Evolutionary conservation across 192 early-diverging fungal genomes (phyloP), one percentile per base, ranked within the genome.

Genomic region (Podila clonocystis): DNA sequence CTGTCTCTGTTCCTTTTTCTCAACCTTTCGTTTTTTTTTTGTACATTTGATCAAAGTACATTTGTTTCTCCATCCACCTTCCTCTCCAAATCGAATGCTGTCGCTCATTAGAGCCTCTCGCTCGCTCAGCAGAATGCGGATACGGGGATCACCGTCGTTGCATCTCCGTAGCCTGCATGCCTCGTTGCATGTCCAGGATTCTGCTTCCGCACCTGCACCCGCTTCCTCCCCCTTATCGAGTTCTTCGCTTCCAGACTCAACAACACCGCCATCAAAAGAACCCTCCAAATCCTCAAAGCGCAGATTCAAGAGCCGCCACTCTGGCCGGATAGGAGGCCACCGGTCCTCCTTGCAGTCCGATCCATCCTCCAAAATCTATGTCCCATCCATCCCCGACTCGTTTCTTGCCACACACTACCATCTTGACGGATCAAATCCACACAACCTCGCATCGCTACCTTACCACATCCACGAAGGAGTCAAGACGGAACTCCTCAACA

Each of bases 391-490:
- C 62, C 76, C 76, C 19, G 55, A 58, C 2, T 58, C 65, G 0
- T 79, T 79, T 26, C 19, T 72, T 6, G 22, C 58, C 9, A 58
- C 70, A 0, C 49, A 64, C 34, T 79, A 68, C 24, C 65, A 68
- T 28, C 65, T 45, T 9, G 65, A 24, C 13, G 50, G 60, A 9
- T 50, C 58, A 15, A 79, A 68, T 34, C 38, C 29, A 3, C 41
- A 68, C 31, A 55, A 63, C 29, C 55, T 79, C 5, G 15, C 63
- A 0, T 36, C 45, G 3, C 28, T 79, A 6, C 76, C 76, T 9
- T 79, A 79, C 28, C 69, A 79, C 58, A 31, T 79, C 22, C 76
- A 72, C 31, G 28, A 50, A 2, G 62, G 70, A 12, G 36, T 79
- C n/a, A 41, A 66, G 59, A 49, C 49, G 17, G 76, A 79, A 11